Base-by-base conservation (phyloP, 2,329 filamentous ascomycete species). In the Diplodia mutila region DNA sequence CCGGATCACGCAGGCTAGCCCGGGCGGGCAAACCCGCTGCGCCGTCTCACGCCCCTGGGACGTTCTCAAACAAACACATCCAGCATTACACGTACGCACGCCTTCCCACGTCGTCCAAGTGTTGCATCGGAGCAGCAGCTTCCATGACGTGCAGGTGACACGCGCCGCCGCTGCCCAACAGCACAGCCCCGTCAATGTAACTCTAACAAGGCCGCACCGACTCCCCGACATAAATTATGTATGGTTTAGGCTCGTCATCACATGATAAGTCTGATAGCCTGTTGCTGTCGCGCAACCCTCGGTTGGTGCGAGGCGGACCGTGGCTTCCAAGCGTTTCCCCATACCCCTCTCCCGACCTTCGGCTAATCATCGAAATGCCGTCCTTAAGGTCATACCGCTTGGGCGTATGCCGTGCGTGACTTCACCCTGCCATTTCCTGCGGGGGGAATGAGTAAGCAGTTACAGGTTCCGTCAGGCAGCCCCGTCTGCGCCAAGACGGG, bases 61-160 rank as follows among this genome's bases (percentile, higher is more conserved):
- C 25, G 42, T n/a, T 59, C 42, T 46, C 55, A 51, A 63, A 63
- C 59, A 63, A 51, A 61, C 57, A 61, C 34, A 49, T 48, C 57
- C 57, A 49, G 27, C 55, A 61, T 61, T 51, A 48, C 57, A 61
- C 57, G n/a, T 37, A 59, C 34, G n/a, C 54, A 59, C 34, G 21
- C 53, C 27, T 61, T 25, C 39, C 39, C 39, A 46, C 23, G 55
- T 61, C 37, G 39, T n/a, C n/a, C 55, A 48, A 61, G 39, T 49
- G 57, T 49, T 34, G 57, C 57, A 48, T 61, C 55, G 55, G 55
- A 27, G 55, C 55, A 61, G 25, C 37, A 61, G 46, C 42, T 61
- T 18, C 46, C 29, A 37, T 63, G 59, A 51, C 59, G 29, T 51
- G 46, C 59, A 63, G 59, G 37, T 61, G 55, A 46, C 34, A 61